Percentiles rank a stretch among this genome's conserved stretches.
phyloP scores from a whole-genome alignment of 176 grass and related monocot species.

The Cocos nucifera region DNA sequence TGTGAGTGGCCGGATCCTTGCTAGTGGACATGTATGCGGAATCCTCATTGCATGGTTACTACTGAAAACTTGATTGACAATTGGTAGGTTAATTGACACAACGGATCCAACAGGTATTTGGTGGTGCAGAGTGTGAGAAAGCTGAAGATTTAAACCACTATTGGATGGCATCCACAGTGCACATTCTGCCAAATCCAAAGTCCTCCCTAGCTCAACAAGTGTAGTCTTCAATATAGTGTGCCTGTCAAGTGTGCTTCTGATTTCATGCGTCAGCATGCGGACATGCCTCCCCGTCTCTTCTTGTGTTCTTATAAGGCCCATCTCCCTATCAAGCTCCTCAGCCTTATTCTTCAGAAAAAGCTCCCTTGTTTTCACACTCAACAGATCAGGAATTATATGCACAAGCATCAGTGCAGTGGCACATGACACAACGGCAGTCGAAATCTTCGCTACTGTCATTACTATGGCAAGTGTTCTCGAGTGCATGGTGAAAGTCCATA shows the following conservation, averaged over 20 bases:
- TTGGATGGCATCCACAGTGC: slow-evolving; percentile 75
- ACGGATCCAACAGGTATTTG: slow-evolving; percentile 10
- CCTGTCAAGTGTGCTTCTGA: slow-evolving; percentile 79
- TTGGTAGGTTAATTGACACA: slow-evolving; percentile 25
- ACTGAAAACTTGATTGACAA: slow-evolving; percentile 26
- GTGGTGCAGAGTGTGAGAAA: slow-evolving; percentile 29
- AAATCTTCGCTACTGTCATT: slow-evolving; percentile 47
- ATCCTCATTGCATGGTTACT: slow-evolving; percentile 24
- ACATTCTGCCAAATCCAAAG: slow-evolving; percentile 63
- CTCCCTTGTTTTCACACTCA: slow-evolving; percentile 70
- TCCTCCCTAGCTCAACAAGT: slow-evolving; percentile 64
- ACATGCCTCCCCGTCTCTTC: slow-evolving; percentile 80
- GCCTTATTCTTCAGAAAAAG: slow-evolving; percentile 61
- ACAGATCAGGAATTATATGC: slow-evolving; percentile 77
- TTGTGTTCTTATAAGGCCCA: slow-evolving; percentile 61
- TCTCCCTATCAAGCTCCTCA: slow-evolving; percentile 75
- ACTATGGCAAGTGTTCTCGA: slow-evolving; percentile 49
- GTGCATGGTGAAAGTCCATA: slow-evolving; percentile 66
- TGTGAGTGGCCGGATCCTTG: slow-evolving; percentile 7
- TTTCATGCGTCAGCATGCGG: slow-evolving; percentile 87
- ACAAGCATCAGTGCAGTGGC: slow-evolving; percentile 83
- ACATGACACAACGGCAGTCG: slow-evolving; percentile 69
- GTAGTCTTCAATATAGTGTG: slow-evolving; percentile 81
- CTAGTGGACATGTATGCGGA: slow-evolving; percentile 24
- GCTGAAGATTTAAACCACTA: slow-evolving; percentile 26